Evolutionary conservation across 2,329 filamentous ascomycete species (phyloP).

Genomic region (Sporothrix phasma): DNA sequence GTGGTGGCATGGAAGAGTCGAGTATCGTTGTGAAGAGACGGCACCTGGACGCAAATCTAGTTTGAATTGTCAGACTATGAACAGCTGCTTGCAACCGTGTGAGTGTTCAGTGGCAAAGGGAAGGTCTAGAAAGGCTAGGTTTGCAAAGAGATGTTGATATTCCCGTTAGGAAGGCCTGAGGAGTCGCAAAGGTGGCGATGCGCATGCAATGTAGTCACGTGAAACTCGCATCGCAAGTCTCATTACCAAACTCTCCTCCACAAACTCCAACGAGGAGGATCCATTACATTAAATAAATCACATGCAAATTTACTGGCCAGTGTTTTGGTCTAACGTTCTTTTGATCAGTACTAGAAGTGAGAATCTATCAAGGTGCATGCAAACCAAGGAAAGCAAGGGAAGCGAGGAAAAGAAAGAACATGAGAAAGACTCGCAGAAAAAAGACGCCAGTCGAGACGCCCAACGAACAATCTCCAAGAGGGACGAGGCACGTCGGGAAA

Average conservation of each 20-base stretch:
- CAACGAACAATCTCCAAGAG: background rate
- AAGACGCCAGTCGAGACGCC: slow-evolving; percentile 11
- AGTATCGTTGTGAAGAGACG: background rate
- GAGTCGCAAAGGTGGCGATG: too few species aligned
- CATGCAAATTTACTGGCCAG: background rate
- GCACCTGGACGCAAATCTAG: too few species aligned
- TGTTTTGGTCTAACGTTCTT: slow-evolving; percentile 1
- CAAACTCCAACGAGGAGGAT: too few species aligned
- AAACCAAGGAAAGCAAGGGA: slow-evolving; percentile 27
- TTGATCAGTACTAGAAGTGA: slow-evolving; percentile 13
- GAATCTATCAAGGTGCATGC: slow-evolving; percentile 32
- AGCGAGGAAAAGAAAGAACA: slow-evolving; percentile 17
- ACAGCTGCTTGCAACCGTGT: too few species aligned
- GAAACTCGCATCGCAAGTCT: too few species aligned
- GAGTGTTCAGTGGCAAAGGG: too few species aligned
- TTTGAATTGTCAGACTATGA: too few species aligned
- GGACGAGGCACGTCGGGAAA: slow-evolving; percentile 30
- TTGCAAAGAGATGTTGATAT: too few species aligned
- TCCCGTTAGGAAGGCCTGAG: too few species aligned
- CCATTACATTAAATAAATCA: background rate
- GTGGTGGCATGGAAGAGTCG: background rate
- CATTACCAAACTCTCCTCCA: too few species aligned
- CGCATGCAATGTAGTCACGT: too few species aligned
- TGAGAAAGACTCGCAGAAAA: slow-evolving; percentile 26
- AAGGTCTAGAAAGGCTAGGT: too few species aligned